Evolutionary conservation across 2,329 filamentous ascomycete species (phyloP).

Genomic region (Penicillium paneum): DNA sequence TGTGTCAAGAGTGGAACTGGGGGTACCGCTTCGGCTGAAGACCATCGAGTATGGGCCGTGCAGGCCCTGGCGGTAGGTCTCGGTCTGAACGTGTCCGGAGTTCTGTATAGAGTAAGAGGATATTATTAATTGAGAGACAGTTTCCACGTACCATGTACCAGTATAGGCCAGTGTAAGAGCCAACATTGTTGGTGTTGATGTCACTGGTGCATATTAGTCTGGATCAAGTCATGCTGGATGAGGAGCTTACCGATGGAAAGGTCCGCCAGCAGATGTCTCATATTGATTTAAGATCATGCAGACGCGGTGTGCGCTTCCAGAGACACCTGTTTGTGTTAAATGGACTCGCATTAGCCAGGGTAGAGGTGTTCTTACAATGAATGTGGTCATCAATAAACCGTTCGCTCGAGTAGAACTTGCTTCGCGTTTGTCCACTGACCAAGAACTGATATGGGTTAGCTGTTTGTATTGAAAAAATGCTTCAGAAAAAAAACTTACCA

Average conservation of each 20-base stretch:
- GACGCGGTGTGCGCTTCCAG: slow-evolving; percentile 50
- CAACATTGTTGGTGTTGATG: slow-evolving; percentile 64
- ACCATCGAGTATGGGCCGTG: slow-evolving; percentile 64
- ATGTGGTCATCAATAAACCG: slow-evolving; percentile 67
- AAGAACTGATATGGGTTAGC: slow-evolving; percentile 42
- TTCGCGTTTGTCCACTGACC: slow-evolving; percentile 61
- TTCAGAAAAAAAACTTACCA: slow-evolving; percentile 31
- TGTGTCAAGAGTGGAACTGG: slow-evolving; percentile 51
- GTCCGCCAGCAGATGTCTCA: slow-evolving; percentile 63
- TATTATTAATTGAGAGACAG: not conserved
- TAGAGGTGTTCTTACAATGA: slow-evolving; percentile 49
- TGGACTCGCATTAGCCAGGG: not conserved
- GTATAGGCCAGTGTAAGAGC: slow-evolving; percentile 57
- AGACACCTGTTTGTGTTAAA: slow-evolving; percentile 25
- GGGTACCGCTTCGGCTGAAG: slow-evolving; percentile 59
- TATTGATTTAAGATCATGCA: slow-evolving; percentile 59
- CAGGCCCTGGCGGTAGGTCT: slow-evolving; percentile 59
- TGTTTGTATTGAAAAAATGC: not conserved
- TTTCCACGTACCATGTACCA: slow-evolving; percentile 56
- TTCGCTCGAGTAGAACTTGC: slow-evolving; percentile 67
- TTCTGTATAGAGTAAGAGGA: slow-evolving; percentile 43
- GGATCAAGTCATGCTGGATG: not conserved
- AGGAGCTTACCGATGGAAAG: slow-evolving; percentile 54
- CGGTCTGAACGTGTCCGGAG: slow-evolving; percentile 61
- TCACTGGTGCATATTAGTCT: slow-evolving; percentile 42